phyloP scores from a whole-genome alignment of 306 rosid species.

The Sicyos edulis region DNA sequence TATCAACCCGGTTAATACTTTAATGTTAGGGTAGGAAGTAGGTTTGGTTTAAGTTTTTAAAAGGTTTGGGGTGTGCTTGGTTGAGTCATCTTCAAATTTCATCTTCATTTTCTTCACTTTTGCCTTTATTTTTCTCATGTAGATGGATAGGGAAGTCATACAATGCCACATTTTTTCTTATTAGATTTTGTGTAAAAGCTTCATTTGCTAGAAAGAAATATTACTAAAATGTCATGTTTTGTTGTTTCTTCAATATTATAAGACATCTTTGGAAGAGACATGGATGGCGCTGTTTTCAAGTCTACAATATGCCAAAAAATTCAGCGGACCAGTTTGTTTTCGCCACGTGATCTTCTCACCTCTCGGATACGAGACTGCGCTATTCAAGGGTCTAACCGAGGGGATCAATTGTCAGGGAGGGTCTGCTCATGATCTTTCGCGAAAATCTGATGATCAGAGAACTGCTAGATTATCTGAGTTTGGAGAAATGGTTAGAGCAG shows the following conservation, averaged over 20 bases:
- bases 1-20: neutral
- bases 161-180: neutral
- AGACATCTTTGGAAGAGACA: constrained; percentile 88
- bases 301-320: constrained; percentile 71
- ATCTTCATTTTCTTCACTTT: neutral
- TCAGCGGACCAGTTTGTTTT: constrained; percentile 73
- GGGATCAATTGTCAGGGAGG: constrained; percentile 57
- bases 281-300: constrained; percentile 86
- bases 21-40: neutral
- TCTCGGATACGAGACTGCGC: constrained; percentile 77
- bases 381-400: constrained; percentile 73
- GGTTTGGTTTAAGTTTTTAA: neutral
- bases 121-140: neutral
- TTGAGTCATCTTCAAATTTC: neutral
- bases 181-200: neutral
- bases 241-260: constrained; percentile 29
- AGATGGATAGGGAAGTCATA: neutral
- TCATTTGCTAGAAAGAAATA: constrained; percentile 8
- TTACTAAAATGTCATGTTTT: neutral
- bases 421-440: constrained; percentile 64
- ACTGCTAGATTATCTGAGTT: constrained; percentile 91
- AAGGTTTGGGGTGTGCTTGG: neutral
- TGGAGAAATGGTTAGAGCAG: constrained; percentile 84
- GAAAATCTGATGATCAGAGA: constrained; percentile 52
- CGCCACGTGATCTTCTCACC: constrained; percentile 82